phyloP scores from a whole-genome alignment of 805 yeast genomes.

The Candida koratica region DNA sequence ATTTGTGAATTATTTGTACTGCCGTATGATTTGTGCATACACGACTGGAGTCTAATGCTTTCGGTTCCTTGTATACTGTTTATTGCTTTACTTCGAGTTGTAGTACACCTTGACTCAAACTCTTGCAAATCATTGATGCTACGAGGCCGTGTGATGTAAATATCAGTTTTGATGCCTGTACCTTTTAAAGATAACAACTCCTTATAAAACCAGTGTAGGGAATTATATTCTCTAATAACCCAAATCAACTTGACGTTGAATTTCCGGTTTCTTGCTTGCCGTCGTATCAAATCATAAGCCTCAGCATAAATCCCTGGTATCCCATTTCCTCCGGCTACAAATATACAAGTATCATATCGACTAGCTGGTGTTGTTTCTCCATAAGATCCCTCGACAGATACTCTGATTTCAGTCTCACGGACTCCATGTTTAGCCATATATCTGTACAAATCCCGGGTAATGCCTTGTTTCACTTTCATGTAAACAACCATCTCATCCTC shows the following conservation, averaged over 20 bases:
- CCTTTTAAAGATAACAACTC: slow-evolving; percentile 33
- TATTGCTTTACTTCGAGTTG: background rate
- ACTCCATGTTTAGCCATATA: slow-evolving; percentile 19
- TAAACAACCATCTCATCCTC: slow-evolving; percentile 25
- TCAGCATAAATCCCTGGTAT: slow-evolving; percentile 41
- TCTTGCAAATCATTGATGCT: slow-evolving; percentile 30
- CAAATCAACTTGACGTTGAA: slow-evolving; percentile 49
- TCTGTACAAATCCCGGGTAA: slow-evolving; percentile 23
- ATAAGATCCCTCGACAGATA: slow-evolving; percentile 38
- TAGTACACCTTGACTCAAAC: slow-evolving; percentile 10
- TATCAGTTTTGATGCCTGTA: slow-evolving; percentile 23
- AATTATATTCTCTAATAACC: slow-evolving; percentile 54
- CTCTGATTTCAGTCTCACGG: slow-evolving; percentile 21
- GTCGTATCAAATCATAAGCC: slow-evolving; percentile 19
- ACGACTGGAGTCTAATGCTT: background rate
- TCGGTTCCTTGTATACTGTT: background rate
- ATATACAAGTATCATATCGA: slow-evolving; percentile 26
- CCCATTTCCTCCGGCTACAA: slow-evolving; percentile 41
- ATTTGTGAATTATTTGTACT: slow-evolving; percentile 3
- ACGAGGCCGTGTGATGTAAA: slow-evolving; percentile 29
- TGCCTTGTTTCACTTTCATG: slow-evolving; percentile 33
- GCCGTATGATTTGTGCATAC: background rate
- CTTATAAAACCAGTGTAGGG: slow-evolving; percentile 48
- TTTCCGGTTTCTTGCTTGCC: slow-evolving; percentile 1
- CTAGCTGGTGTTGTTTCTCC: slow-evolving; percentile 33